These are phyloP conservation scores for Emmonsia crescens DNA, from an alignment of 2,329 filamentous ascomycete species.

Conservation along the genomic window DNA sequence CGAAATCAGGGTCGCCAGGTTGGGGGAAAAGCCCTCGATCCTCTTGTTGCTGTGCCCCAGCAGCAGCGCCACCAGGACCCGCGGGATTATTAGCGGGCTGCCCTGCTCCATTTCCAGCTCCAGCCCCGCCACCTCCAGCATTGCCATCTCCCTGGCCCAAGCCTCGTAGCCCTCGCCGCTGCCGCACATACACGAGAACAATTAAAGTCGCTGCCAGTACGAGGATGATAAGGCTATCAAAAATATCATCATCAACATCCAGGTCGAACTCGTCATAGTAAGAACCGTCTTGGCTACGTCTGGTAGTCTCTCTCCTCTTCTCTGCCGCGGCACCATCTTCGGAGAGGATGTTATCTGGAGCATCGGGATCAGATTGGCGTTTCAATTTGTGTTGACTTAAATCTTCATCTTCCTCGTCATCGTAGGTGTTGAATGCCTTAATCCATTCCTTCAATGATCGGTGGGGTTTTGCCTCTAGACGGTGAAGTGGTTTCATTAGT, in stretches of 20 bases:
- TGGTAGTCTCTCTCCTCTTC: conserved; percentile 9
- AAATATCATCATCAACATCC: conserved; percentile 61
- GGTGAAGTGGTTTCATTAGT: conserved; percentile 19
- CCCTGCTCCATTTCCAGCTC: conserved; percentile 17
- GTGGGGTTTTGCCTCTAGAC: conserved; percentile 54
- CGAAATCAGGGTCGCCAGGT: conserved; percentile 56
- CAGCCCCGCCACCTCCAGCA: conserved; percentile 6
- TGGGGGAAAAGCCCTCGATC: conserved; percentile 53
- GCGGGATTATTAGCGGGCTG: conserved; percentile 10
- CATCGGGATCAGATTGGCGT: conserved; percentile 39
- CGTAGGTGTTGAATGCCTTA: conserved; percentile 66
- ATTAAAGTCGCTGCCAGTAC: conserved; percentile 63
- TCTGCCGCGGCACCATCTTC: conserved; percentile 15
- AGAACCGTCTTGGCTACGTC: conserved; percentile 35
- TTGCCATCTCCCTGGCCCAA: conserved; percentile 8
- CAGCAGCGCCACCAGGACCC: conserved; percentile 9
- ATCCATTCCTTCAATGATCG: conserved; percentile 82
- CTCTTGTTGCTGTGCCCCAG: conserved; percentile 19
- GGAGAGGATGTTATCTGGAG: conserved; percentile 36
- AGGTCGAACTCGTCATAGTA: conserved; percentile 51
- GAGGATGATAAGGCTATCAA: conserved; percentile 79
- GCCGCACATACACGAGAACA: conserved; percentile 70
- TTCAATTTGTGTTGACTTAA: conserved; percentile 48
- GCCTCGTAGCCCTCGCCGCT: conserved; percentile 51
- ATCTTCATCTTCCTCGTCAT: conserved; percentile 48